phyloP scores from a whole-genome alignment of 805 yeast genomes.

The Nakazawaea molendinolei region DNA sequence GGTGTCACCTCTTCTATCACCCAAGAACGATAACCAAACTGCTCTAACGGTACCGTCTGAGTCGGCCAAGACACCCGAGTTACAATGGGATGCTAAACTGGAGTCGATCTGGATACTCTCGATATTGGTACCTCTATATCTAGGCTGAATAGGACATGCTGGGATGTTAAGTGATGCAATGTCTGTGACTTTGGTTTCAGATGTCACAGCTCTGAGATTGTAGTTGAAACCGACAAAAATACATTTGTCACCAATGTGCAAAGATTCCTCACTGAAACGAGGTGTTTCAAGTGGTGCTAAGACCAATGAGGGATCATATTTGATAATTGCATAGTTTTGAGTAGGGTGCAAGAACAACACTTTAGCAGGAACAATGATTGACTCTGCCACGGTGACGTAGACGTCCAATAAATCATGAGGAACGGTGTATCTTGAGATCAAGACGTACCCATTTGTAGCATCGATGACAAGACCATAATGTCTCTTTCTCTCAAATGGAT shows the following conservation, averaged over 20 bases:
- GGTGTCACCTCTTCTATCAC: slow-evolving; percentile 57
- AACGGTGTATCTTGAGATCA: slow-evolving; percentile 70
- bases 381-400: slow-evolving; percentile 75
- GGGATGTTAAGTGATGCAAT: slow-evolving; percentile 71
- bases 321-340: slow-evolving; percentile 75
- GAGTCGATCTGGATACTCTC: slow-evolving; percentile 76
- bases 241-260: slow-evolving; percentile 69
- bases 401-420: slow-evolving; percentile 82
- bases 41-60: slow-evolving; percentile 76
- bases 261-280: slow-evolving; percentile 43
- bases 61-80: slow-evolving; percentile 73
- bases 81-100: slow-evolving; percentile 63
- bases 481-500: slow-evolving; percentile 50
- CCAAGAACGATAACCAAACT: slow-evolving; percentile 78
- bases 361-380: slow-evolving; percentile 71
- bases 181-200: slow-evolving; percentile 73
- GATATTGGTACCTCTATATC: slow-evolving; percentile 79
- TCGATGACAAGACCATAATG: slow-evolving; percentile 81
- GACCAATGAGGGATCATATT: slow-evolving; percentile 74
- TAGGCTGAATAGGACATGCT: slow-evolving; percentile 58
- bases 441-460: slow-evolving; percentile 69
- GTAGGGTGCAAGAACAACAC: slow-evolving; percentile 84
- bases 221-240: slow-evolving; percentile 78
- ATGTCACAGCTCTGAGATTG: slow-evolving; percentile 60
- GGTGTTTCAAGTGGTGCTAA: slow-evolving; percentile 70